Evolutionary conservation across 2,329 filamentous ascomycete genomes (phyloP).

Genomic region (Aspergillus latus): DNA sequence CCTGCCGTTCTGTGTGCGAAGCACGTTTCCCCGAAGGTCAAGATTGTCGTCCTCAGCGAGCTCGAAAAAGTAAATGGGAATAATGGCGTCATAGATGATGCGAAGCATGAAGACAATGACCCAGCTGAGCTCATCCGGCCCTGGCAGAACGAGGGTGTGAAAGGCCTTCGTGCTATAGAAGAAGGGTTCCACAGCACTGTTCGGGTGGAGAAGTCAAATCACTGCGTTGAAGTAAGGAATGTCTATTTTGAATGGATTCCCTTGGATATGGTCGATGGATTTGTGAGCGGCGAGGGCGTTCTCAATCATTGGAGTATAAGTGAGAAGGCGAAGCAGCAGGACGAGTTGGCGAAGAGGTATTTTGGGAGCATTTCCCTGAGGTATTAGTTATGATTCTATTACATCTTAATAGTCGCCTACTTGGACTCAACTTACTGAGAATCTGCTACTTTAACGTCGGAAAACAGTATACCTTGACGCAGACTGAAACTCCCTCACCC

Average conservation of each 20-base stretch:
- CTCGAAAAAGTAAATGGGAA: slow-evolving; percentile 61
- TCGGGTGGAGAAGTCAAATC: slow-evolving; percentile 9
- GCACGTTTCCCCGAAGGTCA: slow-evolving; percentile 47
- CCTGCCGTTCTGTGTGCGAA: slow-evolving; percentile 58
- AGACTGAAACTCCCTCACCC: neutral
- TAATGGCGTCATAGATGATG: slow-evolving; percentile 48
- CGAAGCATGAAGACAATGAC: slow-evolving; percentile 54
- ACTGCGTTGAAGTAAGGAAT: slow-evolving; percentile 40
- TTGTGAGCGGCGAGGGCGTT: slow-evolving; percentile 56
- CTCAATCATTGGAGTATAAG: slow-evolving; percentile 25
- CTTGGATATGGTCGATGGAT: slow-evolving; percentile 51
- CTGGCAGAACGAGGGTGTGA: slow-evolving; percentile 44
- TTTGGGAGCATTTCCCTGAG: slow-evolving; percentile 20
- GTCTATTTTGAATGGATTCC: slow-evolving; percentile 65
- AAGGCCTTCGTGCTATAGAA: slow-evolving; percentile 26
- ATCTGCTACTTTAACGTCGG: too few relatives aligned
- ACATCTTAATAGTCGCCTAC: too few relatives aligned
- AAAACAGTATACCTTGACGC: neutral
- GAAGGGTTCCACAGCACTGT: slow-evolving; percentile 11
- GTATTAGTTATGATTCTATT: neutral
- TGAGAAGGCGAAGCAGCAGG: slow-evolving; percentile 25
- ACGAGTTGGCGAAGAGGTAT: slow-evolving; percentile 18
- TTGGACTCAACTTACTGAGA: too few relatives aligned
- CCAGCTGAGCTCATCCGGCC: slow-evolving; percentile 49
- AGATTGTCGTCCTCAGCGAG: slow-evolving; percentile 59